phyloP scores from a whole-genome alignment of 2,329 filamentous ascomycete species.

The Aspergillus ochraceus region DNA sequence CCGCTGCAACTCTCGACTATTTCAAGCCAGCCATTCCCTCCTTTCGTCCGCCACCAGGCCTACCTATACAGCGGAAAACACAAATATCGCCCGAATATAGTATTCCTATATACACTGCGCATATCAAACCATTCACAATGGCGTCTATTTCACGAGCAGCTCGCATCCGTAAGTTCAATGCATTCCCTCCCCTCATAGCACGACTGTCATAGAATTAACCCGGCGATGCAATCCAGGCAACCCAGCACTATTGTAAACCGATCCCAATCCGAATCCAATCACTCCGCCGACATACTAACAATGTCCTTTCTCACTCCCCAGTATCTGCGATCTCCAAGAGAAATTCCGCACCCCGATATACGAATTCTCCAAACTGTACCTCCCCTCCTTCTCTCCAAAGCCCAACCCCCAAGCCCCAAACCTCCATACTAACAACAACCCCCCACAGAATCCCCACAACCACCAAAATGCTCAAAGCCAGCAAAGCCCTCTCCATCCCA shows the following conservation, averaged over 20 bases:
- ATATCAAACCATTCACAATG: constrained; percentile 11
- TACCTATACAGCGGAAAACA: background rate
- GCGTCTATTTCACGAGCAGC: constrained; percentile 20
- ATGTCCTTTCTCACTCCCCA: constrained; percentile 36
- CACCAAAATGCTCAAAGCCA: constrained; percentile 67
- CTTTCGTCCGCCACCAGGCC: background rate
- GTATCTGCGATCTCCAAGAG: constrained; percentile 92
- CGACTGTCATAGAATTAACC: constrained; percentile 9
- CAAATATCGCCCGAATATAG: too few species aligned
- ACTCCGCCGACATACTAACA: background rate
- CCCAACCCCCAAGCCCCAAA: background rate
- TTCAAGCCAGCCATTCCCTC: background rate
- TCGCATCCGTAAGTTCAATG: constrained; percentile 28
- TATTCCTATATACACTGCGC: background rate
- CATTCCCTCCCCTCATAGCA: background rate
- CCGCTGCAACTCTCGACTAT: background rate
- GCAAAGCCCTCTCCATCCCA: constrained; percentile 59
- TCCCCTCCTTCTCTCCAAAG: constrained; percentile 6
- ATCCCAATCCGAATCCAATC: background rate
- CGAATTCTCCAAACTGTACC: constrained; percentile 79
- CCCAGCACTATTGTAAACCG: constrained; percentile 47
- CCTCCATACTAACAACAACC: background rate
- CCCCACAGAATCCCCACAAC: constrained; percentile 61
- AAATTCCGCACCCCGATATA: constrained; percentile 83
- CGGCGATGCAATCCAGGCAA: constrained; percentile 34